These are phyloP conservation scores for Pichia manshurica DNA, from an alignment of 805 yeast genomes.

Conservation along the genomic window DNA sequence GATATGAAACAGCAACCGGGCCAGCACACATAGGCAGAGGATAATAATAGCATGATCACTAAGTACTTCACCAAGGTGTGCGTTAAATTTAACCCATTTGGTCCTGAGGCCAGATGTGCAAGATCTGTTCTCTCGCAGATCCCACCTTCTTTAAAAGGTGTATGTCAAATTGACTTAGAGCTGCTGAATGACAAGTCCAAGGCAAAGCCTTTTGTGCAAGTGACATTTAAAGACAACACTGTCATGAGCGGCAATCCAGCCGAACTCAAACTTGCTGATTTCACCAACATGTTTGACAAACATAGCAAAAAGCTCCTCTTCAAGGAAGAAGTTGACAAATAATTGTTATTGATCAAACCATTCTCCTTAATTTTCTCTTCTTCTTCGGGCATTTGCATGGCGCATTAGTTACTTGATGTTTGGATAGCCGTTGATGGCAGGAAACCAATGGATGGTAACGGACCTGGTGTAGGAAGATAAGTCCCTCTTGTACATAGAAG, in stretches of 20 bases:
- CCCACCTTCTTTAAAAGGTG: conserved; percentile 65
- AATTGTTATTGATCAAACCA: not conserved
- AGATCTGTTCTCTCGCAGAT: conserved; percentile 73
- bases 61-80: conserved; percentile 76
- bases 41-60: conserved; percentile 59
- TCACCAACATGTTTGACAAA: conserved; percentile 63
- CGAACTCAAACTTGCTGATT: conserved; percentile 48
- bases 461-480: too few species aligned
- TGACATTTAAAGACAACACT: conserved; percentile 76
- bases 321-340: conserved; percentile 55
- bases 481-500: too few species aligned
- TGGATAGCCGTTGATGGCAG: too few species aligned
- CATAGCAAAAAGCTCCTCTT: conserved; percentile 77
- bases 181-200: conserved; percentile 45
- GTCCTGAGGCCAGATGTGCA: conserved; percentile 69
- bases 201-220: conserved; percentile 59
- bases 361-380: too few species aligned
- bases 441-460: too few species aligned
- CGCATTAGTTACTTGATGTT: too few species aligned
- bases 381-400: not conserved
- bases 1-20: too few species aligned
- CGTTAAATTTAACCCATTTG: conserved; percentile 75
- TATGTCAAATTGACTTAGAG: conserved; percentile 59
- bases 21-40: too few species aligned
- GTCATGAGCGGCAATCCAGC: conserved; percentile 64